These are phyloP conservation scores for Mycena vulgaris DNA, from an alignment of 768 basidiomycete genomes.

Conservation along the genomic window DNA sequence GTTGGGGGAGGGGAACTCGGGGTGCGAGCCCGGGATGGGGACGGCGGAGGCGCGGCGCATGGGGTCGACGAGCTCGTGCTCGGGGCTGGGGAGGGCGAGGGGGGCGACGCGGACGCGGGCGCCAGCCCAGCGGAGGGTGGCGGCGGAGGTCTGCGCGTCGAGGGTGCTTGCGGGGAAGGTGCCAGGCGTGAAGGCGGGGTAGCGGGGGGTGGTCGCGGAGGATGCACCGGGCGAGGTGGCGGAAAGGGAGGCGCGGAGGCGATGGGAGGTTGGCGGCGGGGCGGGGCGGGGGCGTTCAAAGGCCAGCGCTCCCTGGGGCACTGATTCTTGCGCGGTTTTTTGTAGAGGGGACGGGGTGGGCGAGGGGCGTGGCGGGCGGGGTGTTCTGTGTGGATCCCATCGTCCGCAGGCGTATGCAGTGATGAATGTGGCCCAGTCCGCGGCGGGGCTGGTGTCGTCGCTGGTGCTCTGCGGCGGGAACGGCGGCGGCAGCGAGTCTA, in stretches of 20 bases:
- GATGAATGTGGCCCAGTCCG: slow-evolving; percentile 82
- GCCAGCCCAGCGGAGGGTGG: slow-evolving; percentile 90
- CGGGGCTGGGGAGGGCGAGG: slow-evolving; percentile 89
- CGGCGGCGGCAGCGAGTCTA: slow-evolving; percentile 12
- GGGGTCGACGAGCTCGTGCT: slow-evolving; percentile 93
- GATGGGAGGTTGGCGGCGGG: slow-evolving; percentile 31
- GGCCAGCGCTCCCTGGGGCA: slow-evolving; percentile 45
- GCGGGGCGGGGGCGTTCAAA: slow-evolving; percentile 33
- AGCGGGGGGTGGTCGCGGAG: slow-evolving; percentile 49
- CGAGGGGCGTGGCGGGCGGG: slow-evolving; percentile 62
- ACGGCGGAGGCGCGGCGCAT: slow-evolving; percentile 79
- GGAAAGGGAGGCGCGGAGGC: slow-evolving; percentile 36
- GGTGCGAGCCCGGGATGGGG: slow-evolving; percentile 75
- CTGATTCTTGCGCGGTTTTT: slow-evolving; percentile 32
- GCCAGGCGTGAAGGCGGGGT: slow-evolving; percentile 17
- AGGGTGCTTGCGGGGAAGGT: slow-evolving; percentile 37
- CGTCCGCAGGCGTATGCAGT: slow-evolving; percentile 81
- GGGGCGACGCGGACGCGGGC: slow-evolving; percentile 88
- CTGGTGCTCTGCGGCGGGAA: neutral
- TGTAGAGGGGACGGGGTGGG: neutral
- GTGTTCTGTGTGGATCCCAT: slow-evolving; percentile 85
- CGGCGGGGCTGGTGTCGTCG: neutral
- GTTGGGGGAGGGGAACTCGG: slow-evolving; percentile 37
- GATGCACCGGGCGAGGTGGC: slow-evolving; percentile 35
- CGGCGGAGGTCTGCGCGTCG: slow-evolving; percentile 78